Conservation (phyloP, 306 rosid species). For the Hippophae rhamnoides region DNA sequence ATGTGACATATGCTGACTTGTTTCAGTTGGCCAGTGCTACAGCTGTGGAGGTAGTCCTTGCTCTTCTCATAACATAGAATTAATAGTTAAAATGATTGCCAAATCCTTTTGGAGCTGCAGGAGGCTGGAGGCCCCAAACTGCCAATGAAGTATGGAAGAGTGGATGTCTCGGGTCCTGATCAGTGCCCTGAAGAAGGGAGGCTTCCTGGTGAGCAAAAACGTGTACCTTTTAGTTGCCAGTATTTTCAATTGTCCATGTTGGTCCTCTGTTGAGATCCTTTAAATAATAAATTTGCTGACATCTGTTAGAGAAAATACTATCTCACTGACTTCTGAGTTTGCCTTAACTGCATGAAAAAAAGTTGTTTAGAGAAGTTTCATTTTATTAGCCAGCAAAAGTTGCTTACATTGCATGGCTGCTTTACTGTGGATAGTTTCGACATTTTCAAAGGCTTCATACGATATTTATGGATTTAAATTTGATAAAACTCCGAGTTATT, state of each 20-base stretch:
- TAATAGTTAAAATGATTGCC: slow-evolving; percentile 8
- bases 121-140: slow-evolving; percentile 96
- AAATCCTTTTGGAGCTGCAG: slow-evolving; percentile 31
- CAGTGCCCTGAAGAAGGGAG: slow-evolving; percentile 98
- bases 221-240: neutral
- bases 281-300: neutral
- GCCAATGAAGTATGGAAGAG: slow-evolving; percentile 95
- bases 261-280: neutral
- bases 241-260: neutral
- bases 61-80: slow-evolving; percentile 3
- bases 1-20: slow-evolving; percentile 90
- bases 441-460: too few species aligned
- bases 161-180: slow-evolving; percentile 61
- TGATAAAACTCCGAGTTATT: too few species aligned
- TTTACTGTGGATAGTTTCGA: too few species aligned
- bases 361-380: too few species aligned
- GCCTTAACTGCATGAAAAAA: too few species aligned
- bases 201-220: slow-evolving; percentile 67
- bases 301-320: too few species aligned
- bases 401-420: too few species aligned
- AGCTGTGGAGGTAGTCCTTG: slow-evolving; percentile 67
- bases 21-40: slow-evolving; percentile 95
- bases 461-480: too few species aligned
- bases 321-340: too few species aligned
- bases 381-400: too few species aligned